Conservation (phyloP, 345 rosid genomes). For the Murraya koenigii region DNA sequence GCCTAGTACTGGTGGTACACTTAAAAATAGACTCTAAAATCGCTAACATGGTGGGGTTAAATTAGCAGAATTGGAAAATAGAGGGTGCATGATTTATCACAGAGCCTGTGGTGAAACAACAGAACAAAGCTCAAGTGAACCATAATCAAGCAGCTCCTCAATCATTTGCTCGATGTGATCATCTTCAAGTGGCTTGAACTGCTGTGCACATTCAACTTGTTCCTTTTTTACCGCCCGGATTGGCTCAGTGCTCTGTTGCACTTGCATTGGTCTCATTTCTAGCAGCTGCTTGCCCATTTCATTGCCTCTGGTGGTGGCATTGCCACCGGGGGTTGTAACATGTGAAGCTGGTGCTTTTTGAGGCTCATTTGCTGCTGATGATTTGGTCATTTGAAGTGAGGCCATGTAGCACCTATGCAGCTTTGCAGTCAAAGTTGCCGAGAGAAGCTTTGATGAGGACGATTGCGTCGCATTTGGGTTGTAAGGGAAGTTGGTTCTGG, state of each 20-base stretch:
- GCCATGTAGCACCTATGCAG: slow-evolving; percentile 95
- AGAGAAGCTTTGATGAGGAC: slow-evolving; percentile 79
- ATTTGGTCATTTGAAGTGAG: slow-evolving; percentile 77
- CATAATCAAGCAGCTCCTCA: slow-evolving; percentile 76
- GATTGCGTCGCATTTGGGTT: slow-evolving; percentile 67
- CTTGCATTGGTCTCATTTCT: slow-evolving; percentile 32
- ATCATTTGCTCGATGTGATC: slow-evolving; percentile 97
- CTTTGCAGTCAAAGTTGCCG: slow-evolving; percentile 87
- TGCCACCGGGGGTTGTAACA: slow-evolving; percentile 18
- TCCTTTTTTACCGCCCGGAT: slow-evolving; percentile 45
- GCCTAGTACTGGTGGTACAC: slow-evolving; percentile 7
- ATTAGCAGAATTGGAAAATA: slow-evolving; percentile 17
- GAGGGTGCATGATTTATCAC: slow-evolving; percentile 15
- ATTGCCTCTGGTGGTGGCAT: slow-evolving; percentile 23
- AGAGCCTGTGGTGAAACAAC: slow-evolving; percentile 35
- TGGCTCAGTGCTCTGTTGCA: slow-evolving; percentile 34
- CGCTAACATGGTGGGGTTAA: slow-evolving; percentile 3
- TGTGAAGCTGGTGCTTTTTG: slow-evolving; percentile 25
- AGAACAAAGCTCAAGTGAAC: slow-evolving; percentile 78
- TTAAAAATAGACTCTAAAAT: slow-evolving; percentile 2
- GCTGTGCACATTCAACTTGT: slow-evolving; percentile 28
- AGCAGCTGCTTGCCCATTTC: slow-evolving; percentile 22
- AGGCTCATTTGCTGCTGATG: slow-evolving; percentile 37
- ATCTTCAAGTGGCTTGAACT: slow-evolving; percentile 67
- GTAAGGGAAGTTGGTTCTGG: slow-evolving; percentile 90